These are phyloP conservation scores for Pinus albicaulis DNA, from an alignment of 75 land plant species.

Conservation along the genomic window DNA sequence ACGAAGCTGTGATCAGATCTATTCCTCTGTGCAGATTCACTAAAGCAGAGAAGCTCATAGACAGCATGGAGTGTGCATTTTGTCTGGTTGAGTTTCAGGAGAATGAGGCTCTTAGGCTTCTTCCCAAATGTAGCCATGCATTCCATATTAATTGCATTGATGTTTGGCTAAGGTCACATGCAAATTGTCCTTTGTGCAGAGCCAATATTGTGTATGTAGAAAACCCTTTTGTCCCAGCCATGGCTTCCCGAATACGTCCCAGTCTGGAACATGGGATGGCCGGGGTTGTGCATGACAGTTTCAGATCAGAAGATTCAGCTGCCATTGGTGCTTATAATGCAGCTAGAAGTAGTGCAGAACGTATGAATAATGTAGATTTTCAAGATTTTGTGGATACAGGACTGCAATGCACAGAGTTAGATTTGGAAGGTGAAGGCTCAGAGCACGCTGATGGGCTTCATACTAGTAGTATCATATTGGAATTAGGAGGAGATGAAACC, in stretches of 20 bases:
- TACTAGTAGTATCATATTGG: neutral
- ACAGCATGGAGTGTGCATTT: slow-evolving; percentile 25
- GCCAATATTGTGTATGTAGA: slow-evolving; percentile 10
- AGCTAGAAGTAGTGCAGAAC: neutral
- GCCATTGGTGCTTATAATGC: neutral
- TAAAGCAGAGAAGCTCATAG: neutral
- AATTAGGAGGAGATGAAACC: neutral
- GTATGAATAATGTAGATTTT: neutral
- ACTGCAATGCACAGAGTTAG: neutral
- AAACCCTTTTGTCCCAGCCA: slow-evolving; percentile 1
- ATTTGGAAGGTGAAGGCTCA: neutral
- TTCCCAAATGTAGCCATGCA: slow-evolving; percentile 34
- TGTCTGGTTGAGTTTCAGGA: slow-evolving; percentile 34
- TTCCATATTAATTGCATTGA: slow-evolving; percentile 40
- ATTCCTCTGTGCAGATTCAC: slow-evolving; percentile 38
- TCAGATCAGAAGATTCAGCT: neutral
- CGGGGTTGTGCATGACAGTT: slow-evolving; percentile 4
- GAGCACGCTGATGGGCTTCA: neutral
- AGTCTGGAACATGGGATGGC: slow-evolving; percentile 3
- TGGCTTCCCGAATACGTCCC: slow-evolving; percentile 1
- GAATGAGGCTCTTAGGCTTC: slow-evolving; percentile 20
- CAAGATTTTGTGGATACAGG: neutral
- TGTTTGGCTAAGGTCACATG: slow-evolving; percentile 32
- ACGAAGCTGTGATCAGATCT: slow-evolving; percentile 43
- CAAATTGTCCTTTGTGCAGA: slow-evolving; percentile 40